phyloP scores from a whole-genome alignment of 2,329 filamentous ascomycete species.

The Endothia cerciana region DNA sequence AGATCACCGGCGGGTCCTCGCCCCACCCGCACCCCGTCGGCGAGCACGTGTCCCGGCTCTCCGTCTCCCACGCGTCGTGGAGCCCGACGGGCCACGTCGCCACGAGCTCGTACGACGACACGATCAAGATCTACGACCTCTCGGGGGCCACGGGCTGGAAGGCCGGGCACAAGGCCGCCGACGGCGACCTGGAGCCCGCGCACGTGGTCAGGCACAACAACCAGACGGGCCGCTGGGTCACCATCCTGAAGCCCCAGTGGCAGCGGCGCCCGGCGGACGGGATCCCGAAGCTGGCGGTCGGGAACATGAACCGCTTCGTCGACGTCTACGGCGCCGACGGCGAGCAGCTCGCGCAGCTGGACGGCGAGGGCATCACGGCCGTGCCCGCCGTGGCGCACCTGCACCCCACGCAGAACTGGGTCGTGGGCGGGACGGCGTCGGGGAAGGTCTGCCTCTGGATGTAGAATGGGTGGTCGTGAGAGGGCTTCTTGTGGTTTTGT shows the following conservation, averaged over 20 bases:
- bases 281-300: slow-evolving; percentile 87
- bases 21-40: slow-evolving; percentile 72
- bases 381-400: slow-evolving; percentile 93
- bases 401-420: slow-evolving; percentile 86
- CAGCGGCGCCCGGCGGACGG: slow-evolving; percentile 77
- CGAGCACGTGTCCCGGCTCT: slow-evolving; percentile 80
- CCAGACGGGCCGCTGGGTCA: slow-evolving; percentile 94
- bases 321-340: slow-evolving; percentile 85
- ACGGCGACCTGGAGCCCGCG: slow-evolving; percentile 69
- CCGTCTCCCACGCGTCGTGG: slow-evolving; percentile 92
- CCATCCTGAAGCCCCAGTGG: slow-evolving; percentile 83
- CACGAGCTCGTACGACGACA: slow-evolving; percentile 93
- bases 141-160: slow-evolving; percentile 63
- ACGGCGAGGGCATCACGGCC: slow-evolving; percentile 87
- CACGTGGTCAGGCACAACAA: slow-evolving; percentile 84
- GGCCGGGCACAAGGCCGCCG: slow-evolving; percentile 58
- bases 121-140: slow-evolving; percentile 89
- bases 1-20: slow-evolving; percentile 66
- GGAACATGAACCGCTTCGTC: slow-evolving; percentile 97
- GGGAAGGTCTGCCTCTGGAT: slow-evolving; percentile 93
- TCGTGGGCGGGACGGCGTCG: slow-evolving; percentile 87
- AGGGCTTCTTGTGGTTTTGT: neutral
- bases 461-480: slow-evolving; percentile 43
- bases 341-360: slow-evolving; percentile 85
- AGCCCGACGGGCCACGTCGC: slow-evolving; percentile 83